A percentile compares a stretch with the other conserved stretches of the same genome.
These are phyloP conservation scores for Mesotaenium endlicherianum DNA, from an alignment of 139 green algal genomes.

Conservation along the genomic window DNA sequence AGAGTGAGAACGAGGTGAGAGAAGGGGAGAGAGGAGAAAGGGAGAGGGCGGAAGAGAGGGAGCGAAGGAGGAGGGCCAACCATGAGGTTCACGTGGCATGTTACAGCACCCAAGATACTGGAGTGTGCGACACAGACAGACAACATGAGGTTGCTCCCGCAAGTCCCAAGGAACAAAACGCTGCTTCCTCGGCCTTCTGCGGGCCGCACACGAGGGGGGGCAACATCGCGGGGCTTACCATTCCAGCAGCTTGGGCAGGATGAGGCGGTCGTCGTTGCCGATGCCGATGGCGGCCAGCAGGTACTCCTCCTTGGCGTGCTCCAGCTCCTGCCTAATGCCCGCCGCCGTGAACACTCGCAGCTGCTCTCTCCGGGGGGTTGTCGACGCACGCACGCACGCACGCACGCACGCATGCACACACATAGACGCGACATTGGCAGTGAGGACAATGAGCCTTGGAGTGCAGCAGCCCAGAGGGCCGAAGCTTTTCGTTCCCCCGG, in stretches of 20 bases:
- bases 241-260: slow-evolving; percentile 34
- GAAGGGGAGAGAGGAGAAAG: background rate
- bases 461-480: too few species aligned
- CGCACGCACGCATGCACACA: too few species aligned
- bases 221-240: slow-evolving; percentile 6
- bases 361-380: too few species aligned
- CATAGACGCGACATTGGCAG: too few species aligned
- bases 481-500: too few species aligned
- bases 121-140: too few species aligned
- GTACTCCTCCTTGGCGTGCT: slow-evolving; percentile 6
- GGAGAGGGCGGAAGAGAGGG: background rate
- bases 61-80: background rate
- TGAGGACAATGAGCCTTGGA: too few species aligned
- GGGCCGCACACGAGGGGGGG: background rate
- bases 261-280: slow-evolving; percentile 7
- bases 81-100: background rate
- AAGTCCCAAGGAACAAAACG: background rate
- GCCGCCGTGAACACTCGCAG: slow-evolving; percentile 24
- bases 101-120: too few species aligned
- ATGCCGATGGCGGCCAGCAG: slow-evolving; percentile 24
- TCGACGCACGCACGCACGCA: too few species aligned
- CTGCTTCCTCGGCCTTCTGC: background rate
- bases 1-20: too few species aligned
- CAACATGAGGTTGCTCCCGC: too few species aligned
- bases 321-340: background rate